These are phyloP conservation scores for Dianthus caryophyllus DNA, from an alignment of 148 eudicot genomes.

Conservation along the genomic window DNA sequence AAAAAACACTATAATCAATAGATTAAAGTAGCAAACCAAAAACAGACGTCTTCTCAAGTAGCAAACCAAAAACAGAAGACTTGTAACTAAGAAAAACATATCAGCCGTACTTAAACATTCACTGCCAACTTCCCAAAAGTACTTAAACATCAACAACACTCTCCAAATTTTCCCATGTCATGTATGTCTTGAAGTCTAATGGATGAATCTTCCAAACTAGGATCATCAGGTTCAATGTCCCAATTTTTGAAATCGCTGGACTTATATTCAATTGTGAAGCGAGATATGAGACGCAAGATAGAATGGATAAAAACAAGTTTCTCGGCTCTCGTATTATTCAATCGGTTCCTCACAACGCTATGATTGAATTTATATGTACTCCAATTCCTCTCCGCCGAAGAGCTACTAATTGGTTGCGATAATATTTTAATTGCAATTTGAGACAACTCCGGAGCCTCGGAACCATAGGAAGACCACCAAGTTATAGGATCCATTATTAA, in stretches of 20 bases:
- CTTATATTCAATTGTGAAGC: not conserved
- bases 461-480: conserved; percentile 5
- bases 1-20: no score
- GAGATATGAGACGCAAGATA: not conserved
- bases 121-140: no score
- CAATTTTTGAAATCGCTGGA: not conserved
- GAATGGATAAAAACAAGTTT: not conserved
- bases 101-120: no score
- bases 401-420: conserved; percentile 1
- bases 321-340: not conserved
- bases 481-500: not conserved
- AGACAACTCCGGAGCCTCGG: not conserved
- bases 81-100: no score
- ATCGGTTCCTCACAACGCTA: not conserved
- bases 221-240: not conserved
- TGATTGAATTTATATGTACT: conserved; percentile 1
- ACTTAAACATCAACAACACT: no score
- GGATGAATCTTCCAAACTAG: not conserved
- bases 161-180: not conserved
- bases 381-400: not conserved
- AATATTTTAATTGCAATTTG: not conserved
- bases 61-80: no score
- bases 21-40: no score
- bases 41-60: no score
- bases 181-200: not conserved